Evolutionary conservation across 345 rosid species (phyloP).

Genomic region (Pugionium dolabratum): DNA sequence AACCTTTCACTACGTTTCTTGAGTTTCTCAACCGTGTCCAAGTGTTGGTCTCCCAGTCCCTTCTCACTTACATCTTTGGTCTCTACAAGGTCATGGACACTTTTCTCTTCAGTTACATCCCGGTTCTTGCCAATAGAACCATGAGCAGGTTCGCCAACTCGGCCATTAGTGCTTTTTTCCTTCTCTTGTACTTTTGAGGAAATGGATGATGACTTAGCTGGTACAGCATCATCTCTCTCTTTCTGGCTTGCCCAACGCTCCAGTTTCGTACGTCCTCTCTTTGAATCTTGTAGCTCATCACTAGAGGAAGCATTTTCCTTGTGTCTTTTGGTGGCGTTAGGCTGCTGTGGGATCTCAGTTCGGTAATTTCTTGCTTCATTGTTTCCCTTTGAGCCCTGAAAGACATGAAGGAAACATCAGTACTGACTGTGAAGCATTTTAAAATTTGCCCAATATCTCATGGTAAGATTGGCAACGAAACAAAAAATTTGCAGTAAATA

Average conservation of each 20-base stretch:
- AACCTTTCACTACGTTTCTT: constrained; percentile 98
- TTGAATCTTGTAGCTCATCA: constrained; percentile 75
- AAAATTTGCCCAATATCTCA: constrained; percentile 23
- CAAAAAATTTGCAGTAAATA: constrained; percentile 2
- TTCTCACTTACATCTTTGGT: constrained; percentile 58
- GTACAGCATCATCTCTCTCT: constrained; percentile 67
- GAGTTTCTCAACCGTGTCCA: constrained; percentile 92
- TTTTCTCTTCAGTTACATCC: constrained; percentile 49
- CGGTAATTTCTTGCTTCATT: constrained; percentile 48
- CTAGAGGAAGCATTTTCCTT: constrained; percentile 69
- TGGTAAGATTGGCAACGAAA: constrained; percentile 19
- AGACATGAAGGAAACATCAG: constrained; percentile 38
- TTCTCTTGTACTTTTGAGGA: constrained; percentile 62
- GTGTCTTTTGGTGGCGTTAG: constrained; percentile 53
- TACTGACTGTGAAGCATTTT: constrained; percentile 5
- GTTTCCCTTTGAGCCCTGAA: constrained; percentile 60
- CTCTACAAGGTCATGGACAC: constrained; percentile 47
- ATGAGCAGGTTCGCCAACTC: constrained; percentile 44
- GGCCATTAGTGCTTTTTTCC: constrained; percentile 49
- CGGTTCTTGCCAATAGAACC: constrained; percentile 48
- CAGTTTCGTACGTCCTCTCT: constrained; percentile 81
- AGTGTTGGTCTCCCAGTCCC: constrained; percentile 64
- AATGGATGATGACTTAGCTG: constrained; percentile 56
- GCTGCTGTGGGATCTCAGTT: constrained; percentile 45
- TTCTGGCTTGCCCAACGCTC: constrained; percentile 97